Evolutionary conservation across 306 rosid genomes (phyloP).

Genomic region (Cicer chorassanicum): DNA sequence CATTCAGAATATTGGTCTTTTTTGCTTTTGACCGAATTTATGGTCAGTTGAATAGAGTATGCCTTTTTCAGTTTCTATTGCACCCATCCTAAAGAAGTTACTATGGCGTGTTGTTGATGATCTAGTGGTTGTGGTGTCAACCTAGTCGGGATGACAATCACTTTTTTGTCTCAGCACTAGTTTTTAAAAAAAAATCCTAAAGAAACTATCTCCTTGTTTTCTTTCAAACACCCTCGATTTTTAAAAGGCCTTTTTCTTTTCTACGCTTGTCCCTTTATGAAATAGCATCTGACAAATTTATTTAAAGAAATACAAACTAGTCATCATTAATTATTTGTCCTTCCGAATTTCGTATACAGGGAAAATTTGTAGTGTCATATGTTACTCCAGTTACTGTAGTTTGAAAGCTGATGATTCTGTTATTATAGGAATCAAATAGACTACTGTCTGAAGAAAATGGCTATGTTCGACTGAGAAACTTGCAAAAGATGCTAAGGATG

Average conservation of each 20-base stretch:
- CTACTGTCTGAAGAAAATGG: constrained; percentile 70
- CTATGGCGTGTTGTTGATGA: no score
- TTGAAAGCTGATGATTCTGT: constrained; percentile 44
- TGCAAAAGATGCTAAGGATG: constrained; percentile 68
- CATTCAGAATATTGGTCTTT: constrained; percentile 3
- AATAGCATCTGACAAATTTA: constrained; percentile 12
- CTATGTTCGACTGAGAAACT: constrained; percentile 62
- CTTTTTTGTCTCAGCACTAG: no score
- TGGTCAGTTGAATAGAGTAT: not conserved
- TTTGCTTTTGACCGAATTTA: constrained; percentile 18
- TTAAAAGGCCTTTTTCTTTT: constrained; percentile 15
- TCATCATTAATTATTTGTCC: constrained; percentile 20
- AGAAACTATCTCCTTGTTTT: constrained; percentile 31
- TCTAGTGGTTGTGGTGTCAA: no score
- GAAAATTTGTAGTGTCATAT: not conserved
- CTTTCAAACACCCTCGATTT: constrained; percentile 10
- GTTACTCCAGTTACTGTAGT: constrained; percentile 38
- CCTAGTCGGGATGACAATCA: no score
- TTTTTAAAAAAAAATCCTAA: not conserved
- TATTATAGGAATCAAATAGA: constrained; percentile 66
- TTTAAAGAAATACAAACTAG: constrained; percentile 2
- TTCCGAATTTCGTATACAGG: not conserved
- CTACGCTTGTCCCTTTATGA: not conserved
- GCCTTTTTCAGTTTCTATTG: constrained; percentile 24
- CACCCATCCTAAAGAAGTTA: not conserved